Percentiles rank a stretch among this genome's conserved stretches.
These are phyloP conservation scores for Phytophthora sojae DNA, from an alignment of 352 stramenopile genomes.

Conservation along the genomic window DNA sequence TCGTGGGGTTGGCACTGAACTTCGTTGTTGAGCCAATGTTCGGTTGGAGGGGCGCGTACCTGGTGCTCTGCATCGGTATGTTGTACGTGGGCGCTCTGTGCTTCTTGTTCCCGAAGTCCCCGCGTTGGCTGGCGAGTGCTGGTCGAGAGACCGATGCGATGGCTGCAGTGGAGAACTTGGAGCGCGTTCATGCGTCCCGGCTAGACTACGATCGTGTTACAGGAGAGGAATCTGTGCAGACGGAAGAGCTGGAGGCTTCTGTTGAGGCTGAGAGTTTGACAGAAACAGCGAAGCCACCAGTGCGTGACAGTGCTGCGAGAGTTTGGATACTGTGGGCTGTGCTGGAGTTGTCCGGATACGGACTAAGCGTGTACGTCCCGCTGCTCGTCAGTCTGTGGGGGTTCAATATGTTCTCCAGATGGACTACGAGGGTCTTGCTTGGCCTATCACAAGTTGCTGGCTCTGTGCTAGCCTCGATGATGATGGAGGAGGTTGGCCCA, in stretches of 20 bases:
- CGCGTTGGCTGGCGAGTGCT: slow-evolving; percentile 41
- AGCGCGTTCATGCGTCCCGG: background rate
- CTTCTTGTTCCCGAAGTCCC: slow-evolving; percentile 40
- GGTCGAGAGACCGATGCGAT: slow-evolving; percentile 1
- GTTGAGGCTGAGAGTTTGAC: background rate
- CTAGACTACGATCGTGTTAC: background rate
- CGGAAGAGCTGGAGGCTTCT: background rate
- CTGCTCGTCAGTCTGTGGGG: slow-evolving; percentile 34
- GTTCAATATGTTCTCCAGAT: slow-evolving; percentile 36
- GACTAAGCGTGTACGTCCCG: slow-evolving; percentile 31
- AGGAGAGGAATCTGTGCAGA: background rate
- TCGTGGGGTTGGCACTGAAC: slow-evolving; percentile 30
- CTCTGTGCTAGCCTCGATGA: slow-evolving; percentile 9
- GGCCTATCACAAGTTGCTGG: slow-evolving; percentile 18
- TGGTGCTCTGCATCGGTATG: slow-evolving; percentile 23
- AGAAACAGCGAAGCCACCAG: background rate
- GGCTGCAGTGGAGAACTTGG: background rate
- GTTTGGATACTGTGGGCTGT: slow-evolving; percentile 39
- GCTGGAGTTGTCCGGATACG: slow-evolving; percentile 40
- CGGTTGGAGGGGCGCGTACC: slow-evolving; percentile 41
- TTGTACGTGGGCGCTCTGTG: slow-evolving; percentile 33
- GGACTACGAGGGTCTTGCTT: slow-evolving; percentile 21
- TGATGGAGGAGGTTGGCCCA: slow-evolving; percentile 19
- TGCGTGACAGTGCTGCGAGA: slow-evolving; percentile 1
- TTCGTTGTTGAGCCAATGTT: slow-evolving; percentile 32